Percentiles rank a stretch among this genome's conserved stretches.
Conservation (phyloP, 805 yeast genomes). For the Yamadazyma phyllophila region DNA sequence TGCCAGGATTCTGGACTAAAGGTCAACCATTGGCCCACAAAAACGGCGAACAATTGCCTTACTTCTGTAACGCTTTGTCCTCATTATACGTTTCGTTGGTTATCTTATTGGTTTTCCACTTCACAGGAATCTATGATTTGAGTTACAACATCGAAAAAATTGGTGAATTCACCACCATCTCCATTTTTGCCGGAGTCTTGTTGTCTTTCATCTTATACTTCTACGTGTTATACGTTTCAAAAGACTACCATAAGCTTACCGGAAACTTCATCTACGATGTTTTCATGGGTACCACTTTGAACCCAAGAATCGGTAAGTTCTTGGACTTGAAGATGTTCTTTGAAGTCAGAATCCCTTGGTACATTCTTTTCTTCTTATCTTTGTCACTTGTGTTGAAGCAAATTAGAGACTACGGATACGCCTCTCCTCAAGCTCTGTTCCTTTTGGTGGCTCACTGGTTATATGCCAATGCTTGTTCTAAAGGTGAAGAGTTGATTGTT, state of each 20-base stretch:
- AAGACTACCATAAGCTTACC: slow-evolving; percentile 86
- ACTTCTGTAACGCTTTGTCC: slow-evolving; percentile 90
- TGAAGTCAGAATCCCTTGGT: slow-evolving; percentile 98
- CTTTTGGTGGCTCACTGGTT: slow-evolving; percentile 85
- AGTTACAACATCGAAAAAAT: slow-evolving; percentile 75
- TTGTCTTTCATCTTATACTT: slow-evolving; percentile 70
- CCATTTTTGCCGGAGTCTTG: slow-evolving; percentile 73
- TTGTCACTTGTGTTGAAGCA: slow-evolving; percentile 76
- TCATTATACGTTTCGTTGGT: slow-evolving; percentile 70
- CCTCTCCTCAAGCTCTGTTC: slow-evolving; percentile 71
- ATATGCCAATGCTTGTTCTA: slow-evolving; percentile 94
- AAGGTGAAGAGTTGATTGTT: slow-evolving; percentile 95
- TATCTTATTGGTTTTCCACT: slow-evolving; percentile 61
- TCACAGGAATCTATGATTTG: slow-evolving; percentile 69
- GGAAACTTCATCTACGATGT: slow-evolving; percentile 88
- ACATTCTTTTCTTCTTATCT: slow-evolving; percentile 74
- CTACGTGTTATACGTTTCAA: slow-evolving; percentile 59
- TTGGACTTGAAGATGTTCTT: slow-evolving; percentile 92
- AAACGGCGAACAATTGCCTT: slow-evolving; percentile 78
- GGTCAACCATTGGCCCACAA: slow-evolving; percentile 90
- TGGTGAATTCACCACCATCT: slow-evolving; percentile 91
- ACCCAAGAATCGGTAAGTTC: slow-evolving; percentile 89
- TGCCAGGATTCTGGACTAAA: slow-evolving; percentile 93
- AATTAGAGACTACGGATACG: slow-evolving; percentile 75
- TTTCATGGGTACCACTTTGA: slow-evolving; percentile 96